These are phyloP conservation scores for Wickerhamomyces rabaulensis DNA, from an alignment of 805 yeast genomes.

Conservation along the genomic window DNA sequence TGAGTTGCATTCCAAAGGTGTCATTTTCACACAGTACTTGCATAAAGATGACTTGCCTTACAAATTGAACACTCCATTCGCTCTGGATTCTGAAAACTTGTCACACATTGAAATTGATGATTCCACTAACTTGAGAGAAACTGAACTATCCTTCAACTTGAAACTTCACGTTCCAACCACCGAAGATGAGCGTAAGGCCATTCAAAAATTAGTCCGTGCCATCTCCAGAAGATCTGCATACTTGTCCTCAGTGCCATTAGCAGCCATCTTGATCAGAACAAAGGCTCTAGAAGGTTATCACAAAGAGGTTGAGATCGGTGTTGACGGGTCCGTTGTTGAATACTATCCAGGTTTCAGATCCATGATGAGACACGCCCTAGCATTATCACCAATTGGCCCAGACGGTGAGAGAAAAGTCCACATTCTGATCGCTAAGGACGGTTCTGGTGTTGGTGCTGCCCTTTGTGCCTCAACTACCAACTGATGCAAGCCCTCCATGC, in stretches of 20 bases:
- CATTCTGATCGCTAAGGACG: slow-evolving; percentile 85
- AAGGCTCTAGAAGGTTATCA: slow-evolving; percentile 57
- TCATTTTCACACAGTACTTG: slow-evolving; percentile 52
- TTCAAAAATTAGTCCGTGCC: slow-evolving; percentile 71
- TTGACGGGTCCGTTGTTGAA: slow-evolving; percentile 93
- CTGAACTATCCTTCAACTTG: slow-evolving; percentile 63
- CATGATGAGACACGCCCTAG: slow-evolving; percentile 73
- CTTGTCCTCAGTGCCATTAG: slow-evolving; percentile 82
- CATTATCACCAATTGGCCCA: slow-evolving; percentile 63
- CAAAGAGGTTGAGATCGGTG: slow-evolving; percentile 85
- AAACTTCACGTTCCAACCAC: slow-evolving; percentile 50
- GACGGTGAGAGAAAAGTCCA: slow-evolving; percentile 72
- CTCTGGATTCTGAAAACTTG: slow-evolving; percentile 74
- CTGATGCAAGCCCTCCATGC: background rate
- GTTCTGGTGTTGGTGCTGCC: slow-evolving; percentile 97
- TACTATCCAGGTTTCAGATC: slow-evolving; percentile 87
- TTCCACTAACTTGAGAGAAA: slow-evolving; percentile 62
- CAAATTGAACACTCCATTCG: slow-evolving; percentile 71
- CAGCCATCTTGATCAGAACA: slow-evolving; percentile 69
- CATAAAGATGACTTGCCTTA: slow-evolving; percentile 41
- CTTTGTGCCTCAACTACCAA: slow-evolving; percentile 48
- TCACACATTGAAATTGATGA: slow-evolving; percentile 85
- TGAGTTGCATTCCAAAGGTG: slow-evolving; percentile 56
- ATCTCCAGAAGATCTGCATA: slow-evolving; percentile 87
- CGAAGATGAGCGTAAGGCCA: slow-evolving; percentile 63